Conservation (phyloP, 2,329 filamentous ascomycete genomes). For the Alternaria sp. region DNA sequence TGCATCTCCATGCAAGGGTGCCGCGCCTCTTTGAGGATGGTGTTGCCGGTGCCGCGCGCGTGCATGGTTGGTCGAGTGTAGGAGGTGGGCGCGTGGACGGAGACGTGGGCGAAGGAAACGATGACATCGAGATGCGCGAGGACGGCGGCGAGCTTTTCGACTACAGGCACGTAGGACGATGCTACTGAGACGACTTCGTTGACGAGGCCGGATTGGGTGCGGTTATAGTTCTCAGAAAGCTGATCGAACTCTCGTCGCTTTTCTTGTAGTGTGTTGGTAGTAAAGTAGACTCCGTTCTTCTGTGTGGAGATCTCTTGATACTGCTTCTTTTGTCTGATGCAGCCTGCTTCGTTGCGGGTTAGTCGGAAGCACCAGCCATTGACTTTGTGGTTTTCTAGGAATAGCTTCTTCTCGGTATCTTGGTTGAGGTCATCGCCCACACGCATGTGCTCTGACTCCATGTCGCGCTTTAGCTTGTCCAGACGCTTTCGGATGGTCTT, state of each 20-base stretch:
- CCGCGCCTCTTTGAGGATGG: conserved; percentile 87
- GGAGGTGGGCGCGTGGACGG: conserved; percentile 87
- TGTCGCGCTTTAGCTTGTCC: conserved; percentile 80
- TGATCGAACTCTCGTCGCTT: conserved; percentile 92
- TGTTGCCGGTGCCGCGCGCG: conserved; percentile 83
- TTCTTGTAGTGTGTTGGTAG: conserved; percentile 78
- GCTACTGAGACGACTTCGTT: conserved; percentile 92
- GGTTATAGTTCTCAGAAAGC: conserved; percentile 90
- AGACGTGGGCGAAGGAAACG: conserved; percentile 89
- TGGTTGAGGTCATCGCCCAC: conserved; percentile 84
- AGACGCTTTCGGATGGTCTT: conserved; percentile 89
- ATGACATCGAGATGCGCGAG: conserved; percentile 95
- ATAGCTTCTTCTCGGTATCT: conserved; percentile 97
- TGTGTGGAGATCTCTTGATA: conserved; percentile 98
- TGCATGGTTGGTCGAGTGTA: conserved; percentile 94
- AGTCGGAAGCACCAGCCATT: conserved; percentile 97
- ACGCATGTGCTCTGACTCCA: conserved; percentile 79
- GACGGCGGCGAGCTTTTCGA: conserved; percentile 86
- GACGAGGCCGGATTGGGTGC: conserved; percentile 89
- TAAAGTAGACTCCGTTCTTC: conserved; percentile 99
- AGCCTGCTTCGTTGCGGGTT: conserved; percentile 86
- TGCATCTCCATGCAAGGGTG: conserved; percentile 99
- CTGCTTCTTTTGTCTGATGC: conserved; percentile 86
- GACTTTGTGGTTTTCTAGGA: conserved; percentile 93
- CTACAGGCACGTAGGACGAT: conserved; percentile 89